Evolutionary conservation across 2,329 filamentous ascomycete species (phyloP), one percentile per base, ranked within the genome.

Genomic region (Pyricularia sp.): DNA sequence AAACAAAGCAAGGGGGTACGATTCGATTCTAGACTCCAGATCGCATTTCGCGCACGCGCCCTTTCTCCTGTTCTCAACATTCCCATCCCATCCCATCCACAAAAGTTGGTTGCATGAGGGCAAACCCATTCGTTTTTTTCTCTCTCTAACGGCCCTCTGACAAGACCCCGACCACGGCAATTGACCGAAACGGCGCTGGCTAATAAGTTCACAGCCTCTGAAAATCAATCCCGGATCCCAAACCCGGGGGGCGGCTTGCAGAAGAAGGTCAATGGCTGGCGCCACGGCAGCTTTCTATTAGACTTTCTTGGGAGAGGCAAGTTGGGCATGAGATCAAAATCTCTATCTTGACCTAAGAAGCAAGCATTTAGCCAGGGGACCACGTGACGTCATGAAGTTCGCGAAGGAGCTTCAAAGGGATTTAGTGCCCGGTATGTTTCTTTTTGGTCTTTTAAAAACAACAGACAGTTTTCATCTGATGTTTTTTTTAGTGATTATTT

Each of bases 321-420:
- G 58, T 26, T 28, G 14, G 12, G 25, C 12, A 28, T 2, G 59
- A 26, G 59, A 28, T 28, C 26, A 28, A 36, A 63, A 63, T 63
- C 59, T 14, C 25, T 63, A 12, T 3, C 12, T 20, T n/a, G 6
- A 50, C 42, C 42, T 50, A 50, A 50, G 42, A 50, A 50, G 42
- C 42, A 50, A 50, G 17, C 20, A n/a, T 11, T 50, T 50, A 50
- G 14, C 20, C 5, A 50, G 42, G 25, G 5, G 25, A 58, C n/a
- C 25, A 30, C 20, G 61, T 71, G 76, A 77, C 77, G 79, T 77
- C 80, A 89, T 89, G 86, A 90, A 88, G 79, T 89, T 89, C 73
- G 87, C 85, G 69, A 91, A 90, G 77, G 92, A 97, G 81, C 85
- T 97, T 71, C 92, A 97, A 77, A 87, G 91, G 76, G 92, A 96